Base-by-base conservation (phyloP, 208 protist species). In the Crithidia acanthocephali region DNA sequence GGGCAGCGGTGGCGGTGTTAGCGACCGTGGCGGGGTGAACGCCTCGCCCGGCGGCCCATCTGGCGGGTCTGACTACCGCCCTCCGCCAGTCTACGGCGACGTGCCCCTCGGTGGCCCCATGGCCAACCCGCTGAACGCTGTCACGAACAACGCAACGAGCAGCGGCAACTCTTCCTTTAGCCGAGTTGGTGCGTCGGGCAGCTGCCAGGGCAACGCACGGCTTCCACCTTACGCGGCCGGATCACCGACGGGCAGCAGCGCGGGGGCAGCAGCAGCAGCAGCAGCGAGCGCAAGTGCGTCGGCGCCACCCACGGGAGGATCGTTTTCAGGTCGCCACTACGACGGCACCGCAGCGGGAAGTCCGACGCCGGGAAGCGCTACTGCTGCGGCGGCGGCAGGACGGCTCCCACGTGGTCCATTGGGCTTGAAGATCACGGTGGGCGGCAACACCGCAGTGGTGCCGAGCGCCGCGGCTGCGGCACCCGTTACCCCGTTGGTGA, bases 31-130 rank as follows among this genome's bases (percentile, higher is more conserved):
- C n/a, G n/a, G n/a, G 57, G 9, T 23, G 22, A 50, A 23, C 27
- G 2, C 35, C 9, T 13, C 6, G 37, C 13, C 37, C 37, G 37
- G 37, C n/a, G 27, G 40, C 15, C 45, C 45, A 16, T 1, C 22
- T 8, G 47, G 18, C 9, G 37, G 40, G 2, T 22, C 32, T 6
- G 61, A 60, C 27, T 74, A 63, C 61, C 69, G 69, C 25, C 69
- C 51, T 9, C 69, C 69, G 52, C 59, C 69, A 23, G 15, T 48
- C 42, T 74, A 68, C 33, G 60, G 40, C 15, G 69, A 74, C 9
- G 0, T 50, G 51, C 28, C 23, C 30, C 28, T 53, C 28, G 37
- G 59, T 50, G 61, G 47, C 42, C 18, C n/a, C 28, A 52, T 37
- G 2, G 25, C 23, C 23, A 59, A 61, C 35, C 23, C 68, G 10